These are phyloP conservation scores for Collybia nuda DNA, from an alignment of 768 basidiomycete genomes.

Conservation along the genomic window DNA sequence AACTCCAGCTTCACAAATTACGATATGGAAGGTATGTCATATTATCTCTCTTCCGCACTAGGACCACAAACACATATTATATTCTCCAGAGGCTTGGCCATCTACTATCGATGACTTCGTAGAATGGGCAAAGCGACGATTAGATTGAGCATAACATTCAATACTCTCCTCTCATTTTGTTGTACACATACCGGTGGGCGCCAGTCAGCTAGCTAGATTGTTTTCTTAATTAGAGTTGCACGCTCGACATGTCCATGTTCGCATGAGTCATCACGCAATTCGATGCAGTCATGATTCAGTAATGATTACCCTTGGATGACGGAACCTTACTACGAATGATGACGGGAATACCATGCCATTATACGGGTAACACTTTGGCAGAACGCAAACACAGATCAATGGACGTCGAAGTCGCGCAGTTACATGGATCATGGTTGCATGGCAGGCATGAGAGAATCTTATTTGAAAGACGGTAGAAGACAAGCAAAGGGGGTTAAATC, in stretches of 20 bases:
- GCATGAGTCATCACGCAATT: no score
- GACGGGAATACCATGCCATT: no score
- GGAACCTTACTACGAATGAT: no score
- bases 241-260: no score
- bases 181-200: no score
- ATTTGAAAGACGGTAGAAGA: not conserved
- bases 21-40: constrained; percentile 75
- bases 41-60: constrained; percentile 1
- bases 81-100: constrained; percentile 73
- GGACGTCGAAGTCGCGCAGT: no score
- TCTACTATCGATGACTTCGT: constrained; percentile 87
- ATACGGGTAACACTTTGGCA: no score
- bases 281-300: no score
- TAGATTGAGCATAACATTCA: constrained; percentile 13
- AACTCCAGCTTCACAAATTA: constrained; percentile 73
- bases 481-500: not conserved
- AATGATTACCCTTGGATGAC: no score
- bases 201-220: no score
- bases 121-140: constrained; percentile 53
- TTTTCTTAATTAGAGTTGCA: no score
- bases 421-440: not conserved
- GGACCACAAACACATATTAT: constrained; percentile 6
- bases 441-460: not conserved
- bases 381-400: no score
- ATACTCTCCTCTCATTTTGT: not conserved